A percentile compares a stretch with the other conserved stretches of the same genome.
These are phyloP conservation scores for Helenozyma baotianmanensis DNA, from an alignment of 805 yeast genomes.

Conservation along the genomic window DNA sequence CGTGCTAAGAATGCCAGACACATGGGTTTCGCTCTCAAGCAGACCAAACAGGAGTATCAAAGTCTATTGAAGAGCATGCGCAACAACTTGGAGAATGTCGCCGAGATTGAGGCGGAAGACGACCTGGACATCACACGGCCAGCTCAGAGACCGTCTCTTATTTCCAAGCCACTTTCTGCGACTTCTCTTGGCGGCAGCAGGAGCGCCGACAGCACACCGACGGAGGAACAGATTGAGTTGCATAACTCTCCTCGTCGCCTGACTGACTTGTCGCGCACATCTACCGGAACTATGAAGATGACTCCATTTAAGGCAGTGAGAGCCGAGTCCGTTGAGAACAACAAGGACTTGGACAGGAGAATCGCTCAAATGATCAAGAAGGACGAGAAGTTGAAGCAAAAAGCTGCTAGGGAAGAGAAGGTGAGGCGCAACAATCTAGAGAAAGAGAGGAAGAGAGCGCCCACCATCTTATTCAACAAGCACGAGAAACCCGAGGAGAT, in stretches of 20 bases:
- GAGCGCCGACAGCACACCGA: too few species aligned
- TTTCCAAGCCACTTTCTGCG: too few species aligned
- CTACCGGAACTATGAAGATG: slow-evolving; percentile 9
- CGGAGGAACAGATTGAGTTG: too few species aligned
- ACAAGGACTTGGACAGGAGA: slow-evolving; percentile 28
- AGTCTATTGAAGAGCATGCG: slow-evolving; percentile 9
- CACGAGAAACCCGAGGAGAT: slow-evolving; percentile 5
- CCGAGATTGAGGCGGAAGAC: too few species aligned
- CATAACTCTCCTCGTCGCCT: too few species aligned
- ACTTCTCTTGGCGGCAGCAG: too few species aligned
- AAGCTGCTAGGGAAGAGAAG: slow-evolving; percentile 14
- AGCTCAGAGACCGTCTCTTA: too few species aligned
- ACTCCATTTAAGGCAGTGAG: slow-evolving; percentile 28
- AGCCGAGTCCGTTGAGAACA: slow-evolving; percentile 15
- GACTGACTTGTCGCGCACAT: background rate
- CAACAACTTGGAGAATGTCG: too few species aligned
- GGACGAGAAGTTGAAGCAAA: slow-evolving; percentile 24
- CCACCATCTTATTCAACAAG: too few species aligned
- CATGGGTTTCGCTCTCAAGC: slow-evolving; percentile 35
- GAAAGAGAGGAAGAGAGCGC: slow-evolving; percentile 11
- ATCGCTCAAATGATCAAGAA: slow-evolving; percentile 29
- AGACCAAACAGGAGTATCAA: slow-evolving; percentile 19
- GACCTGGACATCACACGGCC: too few species aligned
- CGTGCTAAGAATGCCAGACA: slow-evolving; percentile 52
- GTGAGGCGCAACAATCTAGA: slow-evolving; percentile 6